phyloP scores from a whole-genome alignment of 2,329 filamentous ascomycete genomes.

The Pseudofabraea citricarpa region DNA sequence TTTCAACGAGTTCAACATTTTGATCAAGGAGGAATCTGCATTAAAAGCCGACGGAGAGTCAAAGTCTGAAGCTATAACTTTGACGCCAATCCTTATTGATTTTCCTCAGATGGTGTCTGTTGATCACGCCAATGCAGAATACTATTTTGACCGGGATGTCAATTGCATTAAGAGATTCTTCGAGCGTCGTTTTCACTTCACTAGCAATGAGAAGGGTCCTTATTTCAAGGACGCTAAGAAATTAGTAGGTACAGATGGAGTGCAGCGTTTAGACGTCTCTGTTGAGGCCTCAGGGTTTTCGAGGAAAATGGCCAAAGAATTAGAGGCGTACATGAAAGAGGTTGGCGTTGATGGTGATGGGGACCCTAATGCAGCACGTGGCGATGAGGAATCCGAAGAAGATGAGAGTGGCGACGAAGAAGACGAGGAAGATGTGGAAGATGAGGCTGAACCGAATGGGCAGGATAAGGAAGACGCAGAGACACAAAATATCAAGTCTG shows the following conservation, averaged over 20 bases:
- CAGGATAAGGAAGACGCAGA: conserved; percentile 13
- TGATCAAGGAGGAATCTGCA: conserved; percentile 70
- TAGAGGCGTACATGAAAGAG: conserved; percentile 84
- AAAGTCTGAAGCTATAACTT: conserved; percentile 40
- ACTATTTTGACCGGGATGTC: conserved; percentile 96
- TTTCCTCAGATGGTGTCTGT: conserved; percentile 98
- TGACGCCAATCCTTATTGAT: conserved; percentile 87
- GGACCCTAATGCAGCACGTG: conserved; percentile 22
- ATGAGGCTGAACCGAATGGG: conserved; percentile 23
- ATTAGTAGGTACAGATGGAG: conserved; percentile 58
- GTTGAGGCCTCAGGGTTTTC: conserved; percentile 94
- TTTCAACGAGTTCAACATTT: conserved; percentile 98
- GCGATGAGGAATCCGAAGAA: conserved; percentile 34
- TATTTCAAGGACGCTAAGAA: conserved; percentile 83
- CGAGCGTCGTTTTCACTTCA: conserved; percentile 81
- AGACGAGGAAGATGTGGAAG: conserved; percentile 28
- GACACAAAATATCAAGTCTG: too few species aligned
- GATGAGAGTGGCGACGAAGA: conserved; percentile 28
- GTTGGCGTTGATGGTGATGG: conserved; percentile 49
- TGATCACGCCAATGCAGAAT: conserved; percentile 87
- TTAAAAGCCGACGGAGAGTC: conserved; percentile 32
- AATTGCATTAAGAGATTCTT: conserved; percentile 96
- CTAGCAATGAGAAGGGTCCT: conserved; percentile 74
- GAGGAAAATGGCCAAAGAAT: conserved; percentile 92
- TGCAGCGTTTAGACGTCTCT: conserved; percentile 73